Percentiles rank a stretch among this genome's conserved stretches.
Conservation (phyloP, 805 yeast species). For the Clavispora vitiphila region DNA sequence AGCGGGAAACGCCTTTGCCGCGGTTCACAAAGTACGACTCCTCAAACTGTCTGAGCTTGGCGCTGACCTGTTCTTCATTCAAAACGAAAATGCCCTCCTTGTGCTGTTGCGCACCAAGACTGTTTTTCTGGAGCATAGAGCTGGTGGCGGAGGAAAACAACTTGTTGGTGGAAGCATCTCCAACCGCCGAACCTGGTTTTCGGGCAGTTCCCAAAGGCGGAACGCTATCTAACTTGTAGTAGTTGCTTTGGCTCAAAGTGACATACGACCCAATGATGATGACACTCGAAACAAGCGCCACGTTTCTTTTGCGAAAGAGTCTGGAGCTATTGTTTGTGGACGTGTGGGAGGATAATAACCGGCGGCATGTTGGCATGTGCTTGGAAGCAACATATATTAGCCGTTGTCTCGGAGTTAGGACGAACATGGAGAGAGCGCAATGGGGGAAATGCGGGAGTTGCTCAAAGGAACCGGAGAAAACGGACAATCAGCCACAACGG, state of each 20-base stretch:
- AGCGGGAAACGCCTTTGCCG: conserved; percentile 82
- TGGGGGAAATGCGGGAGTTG: background rate
- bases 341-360: conserved; percentile 6
- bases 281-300: conserved; percentile 38
- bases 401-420: conserved; percentile 11
- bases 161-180: conserved; percentile 8
- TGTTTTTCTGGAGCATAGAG: conserved; percentile 38
- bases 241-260: conserved; percentile 34
- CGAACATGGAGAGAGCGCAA: conserved; percentile 5
- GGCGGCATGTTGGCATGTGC: conserved; percentile 10
- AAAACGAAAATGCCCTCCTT: conserved; percentile 55
- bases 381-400: conserved; percentile 14
- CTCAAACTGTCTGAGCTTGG: conserved; percentile 64
- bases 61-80: conserved; percentile 67
- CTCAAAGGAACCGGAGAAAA: background rate
- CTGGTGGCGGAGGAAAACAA: conserved; percentile 39
- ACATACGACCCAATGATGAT: conserved; percentile 41
- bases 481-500: background rate
- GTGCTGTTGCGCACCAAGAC: conserved; percentile 40
- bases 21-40: conserved; percentile 77
- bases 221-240: conserved; percentile 37
- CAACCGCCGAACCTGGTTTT: conserved; percentile 3
- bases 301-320: conserved; percentile 25
- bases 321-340: conserved; percentile 4
- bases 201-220: conserved; percentile 18